Base-by-base conservation (phyloP, 441 rosid species). In the Syzygium syzygioides region DNA sequence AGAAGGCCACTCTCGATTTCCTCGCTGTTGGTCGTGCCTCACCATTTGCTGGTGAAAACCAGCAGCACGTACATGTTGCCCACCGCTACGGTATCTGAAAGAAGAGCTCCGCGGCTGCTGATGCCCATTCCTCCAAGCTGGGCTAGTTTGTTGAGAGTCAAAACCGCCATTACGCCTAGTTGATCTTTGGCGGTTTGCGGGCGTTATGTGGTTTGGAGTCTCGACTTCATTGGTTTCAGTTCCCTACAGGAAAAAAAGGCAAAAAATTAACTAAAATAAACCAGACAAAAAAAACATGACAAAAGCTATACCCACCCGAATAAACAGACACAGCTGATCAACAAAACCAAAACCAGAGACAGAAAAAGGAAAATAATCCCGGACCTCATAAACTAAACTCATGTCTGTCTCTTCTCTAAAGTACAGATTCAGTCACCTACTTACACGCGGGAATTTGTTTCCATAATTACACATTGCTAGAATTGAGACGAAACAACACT, bases 1-100 rank as follows among this genome's bases (percentile, higher is more conserved):
- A 64, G 89, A 9, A 85, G 54, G 86, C 89, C 87, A 85, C 48
- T 62, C 87, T 85, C 55, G 87, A 41, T 37, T 85, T 14, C 87
- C 89, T 28, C 55, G 89, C 11, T 64, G 84, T 85, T 62, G 87
- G 66, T 88, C 89, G 25, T 88, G 89, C 64, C 89, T 32, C 25
- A 55, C 34, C 10, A 84, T 88, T 37, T 85, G 64, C 30, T 88
- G 89, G 71, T 85, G 87, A 88, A 80, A 88, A 32, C 85, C 48
- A 52, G 68, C 48, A 25, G 68, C 87, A 26, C 85, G 89, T 26
- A 50, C 23, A 76, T 87, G 76, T 13, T 56, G 66, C 28, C 89
- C 87, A 4, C 85, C 25, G 55, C 86, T 68, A 28, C 68, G 89
- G 66, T 64, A 85, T 85, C 89, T 88, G 25, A 64, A 85, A 64